phyloP scores from a whole-genome alignment of 495 filamentous ascomycete genomes.

The Cladorrhinum samala region DNA sequence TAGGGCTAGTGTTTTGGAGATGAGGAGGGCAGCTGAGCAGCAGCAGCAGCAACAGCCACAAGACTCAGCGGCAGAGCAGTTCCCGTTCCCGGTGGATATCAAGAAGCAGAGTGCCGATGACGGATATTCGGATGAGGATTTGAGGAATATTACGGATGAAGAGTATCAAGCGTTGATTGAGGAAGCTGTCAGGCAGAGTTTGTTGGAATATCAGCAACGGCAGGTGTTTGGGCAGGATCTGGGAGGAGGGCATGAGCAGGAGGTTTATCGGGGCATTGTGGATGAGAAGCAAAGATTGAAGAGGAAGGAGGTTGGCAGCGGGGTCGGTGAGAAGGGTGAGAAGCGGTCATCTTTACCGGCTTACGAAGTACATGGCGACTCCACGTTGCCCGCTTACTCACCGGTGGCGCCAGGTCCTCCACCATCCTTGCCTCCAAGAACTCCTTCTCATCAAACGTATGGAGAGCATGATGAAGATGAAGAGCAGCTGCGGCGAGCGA shows the following conservation, averaged over 20 bases:
- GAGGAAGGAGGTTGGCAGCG: neutral
- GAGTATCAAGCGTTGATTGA: slow-evolving; percentile 53
- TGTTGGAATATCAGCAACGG: slow-evolving; percentile 33
- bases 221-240: slow-evolving; percentile 9
- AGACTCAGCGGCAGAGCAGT: too few relatives aligned
- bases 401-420: neutral
- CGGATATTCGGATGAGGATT: slow-evolving; percentile 21
- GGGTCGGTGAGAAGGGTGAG: slow-evolving; percentile 8
- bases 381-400: neutral
- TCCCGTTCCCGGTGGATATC: neutral
- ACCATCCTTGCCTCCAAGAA: neutral
- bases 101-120: neutral
- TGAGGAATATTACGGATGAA: slow-evolving; percentile 38
- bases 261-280: slow-evolving; percentile 12
- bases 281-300: slow-evolving; percentile 33
- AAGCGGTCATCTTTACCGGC: neutral
- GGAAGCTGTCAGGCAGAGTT: slow-evolving; percentile 50
- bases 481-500: slow-evolving; percentile 34
- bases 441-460: neutral
- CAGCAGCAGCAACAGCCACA: slow-evolving; percentile 21
- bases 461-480: slow-evolving; percentile 32
- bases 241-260: slow-evolving; percentile 19
- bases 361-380: neutral
- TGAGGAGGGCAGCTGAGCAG: slow-evolving; percentile 37
- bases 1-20: slow-evolving; percentile 56